These are phyloP conservation scores for Panaeolus cyanescens DNA, from an alignment of 768 basidiomycete genomes.

Conservation along the genomic window DNA sequence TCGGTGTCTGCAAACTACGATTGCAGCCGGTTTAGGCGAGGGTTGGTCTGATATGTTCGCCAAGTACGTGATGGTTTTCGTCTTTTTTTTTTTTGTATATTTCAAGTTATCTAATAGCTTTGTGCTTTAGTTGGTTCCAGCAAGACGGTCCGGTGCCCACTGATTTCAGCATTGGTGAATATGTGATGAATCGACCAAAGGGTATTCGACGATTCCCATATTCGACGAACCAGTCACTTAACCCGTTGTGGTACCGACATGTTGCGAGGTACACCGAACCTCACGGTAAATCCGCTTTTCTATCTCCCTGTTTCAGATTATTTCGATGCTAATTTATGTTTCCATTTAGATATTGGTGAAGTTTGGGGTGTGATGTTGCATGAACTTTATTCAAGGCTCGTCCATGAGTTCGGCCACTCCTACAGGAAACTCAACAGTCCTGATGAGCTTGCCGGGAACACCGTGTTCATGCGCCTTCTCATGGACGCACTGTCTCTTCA, in stretches of 20 bases:
- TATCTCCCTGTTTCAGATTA: too few species aligned
- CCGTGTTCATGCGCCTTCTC: constrained; percentile 42
- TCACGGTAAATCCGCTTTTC: not conserved
- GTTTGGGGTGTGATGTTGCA: constrained; percentile 38
- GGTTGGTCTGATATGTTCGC: constrained; percentile 58
- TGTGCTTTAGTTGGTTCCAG: constrained; percentile 43
- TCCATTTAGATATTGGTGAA: constrained; percentile 39
- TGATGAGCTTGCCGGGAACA: constrained; percentile 31
- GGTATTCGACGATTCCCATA: not conserved
- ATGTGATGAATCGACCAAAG: constrained; percentile 47
- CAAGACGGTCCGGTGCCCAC: constrained; percentile 31
- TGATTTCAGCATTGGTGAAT: constrained; percentile 48
- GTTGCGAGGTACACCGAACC: not conserved
- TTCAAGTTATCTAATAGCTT: not conserved
- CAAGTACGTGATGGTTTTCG: constrained; percentile 30
- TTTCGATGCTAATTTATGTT: too few species aligned
- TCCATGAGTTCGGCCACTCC: constrained; percentile 20
- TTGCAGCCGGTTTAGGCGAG: constrained; percentile 70
- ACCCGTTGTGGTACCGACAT: not conserved
- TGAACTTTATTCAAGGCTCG: constrained; percentile 28
- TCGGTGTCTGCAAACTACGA: constrained; percentile 60
- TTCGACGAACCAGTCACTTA: constrained; percentile 23
- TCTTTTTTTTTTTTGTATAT: not conserved
- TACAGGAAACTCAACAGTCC: constrained; percentile 30
- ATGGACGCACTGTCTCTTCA: constrained; percentile 43